These are phyloP conservation scores for Leccinum fallax DNA, from an alignment of 1,284 basidiomycete species.

Conservation along the genomic window DNA sequence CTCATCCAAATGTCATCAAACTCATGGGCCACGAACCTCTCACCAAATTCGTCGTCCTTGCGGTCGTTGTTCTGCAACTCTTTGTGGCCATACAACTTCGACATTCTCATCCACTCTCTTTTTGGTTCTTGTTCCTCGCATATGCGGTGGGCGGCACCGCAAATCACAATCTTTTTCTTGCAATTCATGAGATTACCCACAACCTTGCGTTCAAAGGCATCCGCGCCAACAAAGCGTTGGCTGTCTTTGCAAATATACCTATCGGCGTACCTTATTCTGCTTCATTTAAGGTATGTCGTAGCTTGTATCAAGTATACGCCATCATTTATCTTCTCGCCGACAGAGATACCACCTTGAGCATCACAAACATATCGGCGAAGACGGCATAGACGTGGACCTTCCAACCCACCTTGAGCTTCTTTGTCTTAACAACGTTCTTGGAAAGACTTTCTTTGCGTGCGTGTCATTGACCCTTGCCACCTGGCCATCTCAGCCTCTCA, in stretches of 20 bases:
- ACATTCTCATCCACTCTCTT: slow-evolving; percentile 67
- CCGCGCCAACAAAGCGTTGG: slow-evolving; percentile 82
- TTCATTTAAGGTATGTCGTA: slow-evolving; percentile 81
- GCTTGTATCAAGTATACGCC: not conserved
- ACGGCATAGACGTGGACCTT: slow-evolving; percentile 94
- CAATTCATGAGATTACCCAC: slow-evolving; percentile 98
- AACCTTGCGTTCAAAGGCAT: slow-evolving; percentile 93
- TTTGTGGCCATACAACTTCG: slow-evolving; percentile 66
- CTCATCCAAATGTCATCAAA: slow-evolving; percentile 92
- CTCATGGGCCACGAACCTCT: slow-evolving; percentile 94
- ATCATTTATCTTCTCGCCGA: slow-evolving; percentile 4
- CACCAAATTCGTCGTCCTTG: slow-evolving; percentile 86
- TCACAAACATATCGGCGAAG: slow-evolving; percentile 94
- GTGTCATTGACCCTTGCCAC: slow-evolving; percentile 26
- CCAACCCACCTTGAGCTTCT: slow-evolving; percentile 87
- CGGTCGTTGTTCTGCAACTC: slow-evolving; percentile 81
- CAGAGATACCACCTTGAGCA: slow-evolving; percentile 93
- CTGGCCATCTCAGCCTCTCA: not conserved
- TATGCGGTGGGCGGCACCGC: slow-evolving; percentile 92
- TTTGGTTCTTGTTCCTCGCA: slow-evolving; percentile 74
- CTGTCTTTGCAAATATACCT: slow-evolving; percentile 89
- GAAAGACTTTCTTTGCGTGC: slow-evolving; percentile 97
- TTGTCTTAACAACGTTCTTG: slow-evolving; percentile 91
- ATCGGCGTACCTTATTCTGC: slow-evolving; percentile 96
- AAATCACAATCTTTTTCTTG: slow-evolving; percentile 97